Conservation (phyloP, 176 grass and related monocot species). For the Chrysopogon serrulatus region DNA sequence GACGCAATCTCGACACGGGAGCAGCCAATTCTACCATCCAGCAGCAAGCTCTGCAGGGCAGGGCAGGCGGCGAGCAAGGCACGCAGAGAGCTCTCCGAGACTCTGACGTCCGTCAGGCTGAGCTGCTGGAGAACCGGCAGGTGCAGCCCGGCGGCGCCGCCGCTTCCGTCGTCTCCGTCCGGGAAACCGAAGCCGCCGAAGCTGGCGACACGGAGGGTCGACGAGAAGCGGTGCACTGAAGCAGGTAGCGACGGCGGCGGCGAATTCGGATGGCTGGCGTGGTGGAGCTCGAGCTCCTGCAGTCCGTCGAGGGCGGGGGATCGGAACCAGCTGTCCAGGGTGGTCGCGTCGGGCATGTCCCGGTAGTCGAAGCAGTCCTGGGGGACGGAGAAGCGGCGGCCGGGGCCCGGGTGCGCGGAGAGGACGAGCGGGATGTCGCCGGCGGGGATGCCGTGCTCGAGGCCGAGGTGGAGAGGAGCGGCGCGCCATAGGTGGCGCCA, state of each 20-base stretch:
- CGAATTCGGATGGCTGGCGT: neutral
- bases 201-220: neutral
- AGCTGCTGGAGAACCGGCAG: neutral
- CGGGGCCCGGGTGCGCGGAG: neutral
- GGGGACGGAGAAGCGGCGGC: neutral
- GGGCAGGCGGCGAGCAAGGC: neutral
- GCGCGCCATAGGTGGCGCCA: neutral
- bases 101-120: fast-evolving
- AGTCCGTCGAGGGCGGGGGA: neutral
- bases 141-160: neutral
- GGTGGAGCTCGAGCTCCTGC: neutral
- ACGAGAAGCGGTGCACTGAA: neutral
- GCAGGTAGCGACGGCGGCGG: too few relatives aligned
- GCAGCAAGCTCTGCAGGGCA: neutral
- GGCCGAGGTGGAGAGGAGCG: neutral
- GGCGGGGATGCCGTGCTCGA: too few relatives aligned
- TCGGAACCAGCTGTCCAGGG: neutral
- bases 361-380: neutral
- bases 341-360: neutral
- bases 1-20: neutral
- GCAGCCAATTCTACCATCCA: neutral
- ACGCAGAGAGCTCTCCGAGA: neutral
- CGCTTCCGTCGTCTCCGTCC: too few relatives aligned
- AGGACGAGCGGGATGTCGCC: neutral
- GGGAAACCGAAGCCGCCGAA: neutral